These are phyloP conservation scores for Musa beccarii DNA, from an alignment of 176 grass and related monocot species.

Conservation along the genomic window DNA sequence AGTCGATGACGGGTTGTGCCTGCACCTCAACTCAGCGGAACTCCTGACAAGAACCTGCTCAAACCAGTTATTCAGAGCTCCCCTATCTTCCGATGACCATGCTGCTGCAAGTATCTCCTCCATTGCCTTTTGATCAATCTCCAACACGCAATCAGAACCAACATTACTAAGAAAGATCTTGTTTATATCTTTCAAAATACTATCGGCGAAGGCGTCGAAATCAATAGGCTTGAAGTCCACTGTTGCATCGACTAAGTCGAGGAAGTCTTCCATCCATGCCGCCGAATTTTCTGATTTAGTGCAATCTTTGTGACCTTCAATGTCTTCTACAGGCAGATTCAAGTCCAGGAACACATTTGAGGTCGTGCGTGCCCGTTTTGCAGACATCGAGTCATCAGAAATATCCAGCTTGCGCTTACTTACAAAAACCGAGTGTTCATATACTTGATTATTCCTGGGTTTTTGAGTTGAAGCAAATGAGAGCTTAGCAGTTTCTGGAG, in stretches of 20 bases:
- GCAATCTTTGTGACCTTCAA: constrained; percentile 18
- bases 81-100: constrained; percentile 45
- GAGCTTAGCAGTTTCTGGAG: constrained; percentile 9
- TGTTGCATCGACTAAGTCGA: constrained; percentile 32
- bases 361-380: constrained; percentile 35
- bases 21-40: constrained; percentile 48
- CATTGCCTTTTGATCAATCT: constrained; percentile 55
- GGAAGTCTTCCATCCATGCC: constrained; percentile 33
- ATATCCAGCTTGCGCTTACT: constrained; percentile 41
- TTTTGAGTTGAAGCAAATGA: constrained; percentile 23
- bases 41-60: constrained; percentile 51
- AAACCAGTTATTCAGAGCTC: constrained; percentile 37
- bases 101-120: constrained; percentile 60
- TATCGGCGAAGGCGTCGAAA: constrained; percentile 46
- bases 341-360: constrained; percentile 50
- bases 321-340: constrained; percentile 59
- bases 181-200: constrained; percentile 46
- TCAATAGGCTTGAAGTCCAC: constrained; percentile 51
- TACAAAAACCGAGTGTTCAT: constrained; percentile 16
- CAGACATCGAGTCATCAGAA: constrained; percentile 17
- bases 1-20: constrained; percentile 15
- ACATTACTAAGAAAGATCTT: constrained; percentile 21
- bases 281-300: constrained; percentile 33
- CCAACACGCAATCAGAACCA: constrained; percentile 35
- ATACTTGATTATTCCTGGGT: constrained; percentile 9